Percentiles rank a stretch among this genome's conserved stretches.
Conservation (phyloP, 2,329 filamentous ascomycete genomes). For the Trichoderma sp. region DNA sequence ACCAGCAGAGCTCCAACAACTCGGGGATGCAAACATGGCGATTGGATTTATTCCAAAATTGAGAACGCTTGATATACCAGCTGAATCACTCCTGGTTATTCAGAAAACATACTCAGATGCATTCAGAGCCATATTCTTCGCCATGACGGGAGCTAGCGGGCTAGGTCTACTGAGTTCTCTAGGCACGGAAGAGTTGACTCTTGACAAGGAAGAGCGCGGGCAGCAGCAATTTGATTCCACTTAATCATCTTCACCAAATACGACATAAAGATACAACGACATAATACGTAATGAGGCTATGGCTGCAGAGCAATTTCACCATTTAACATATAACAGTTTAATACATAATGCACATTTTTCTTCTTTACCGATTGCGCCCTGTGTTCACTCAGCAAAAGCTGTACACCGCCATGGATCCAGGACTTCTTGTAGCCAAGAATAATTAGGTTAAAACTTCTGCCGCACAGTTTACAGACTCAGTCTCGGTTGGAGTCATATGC, state of each 20-base stretch:
- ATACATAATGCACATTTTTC: background rate
- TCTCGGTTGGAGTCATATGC: background rate
- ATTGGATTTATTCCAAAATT: constrained; percentile 17
- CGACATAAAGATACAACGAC: background rate
- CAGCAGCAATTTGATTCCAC: background rate
- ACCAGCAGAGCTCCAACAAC: background rate
- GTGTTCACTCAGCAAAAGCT: background rate
- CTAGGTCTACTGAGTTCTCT: constrained; percentile 2
- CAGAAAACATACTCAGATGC: background rate
- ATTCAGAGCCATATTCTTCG: constrained; percentile 14
- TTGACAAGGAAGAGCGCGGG: constrained; percentile 2
- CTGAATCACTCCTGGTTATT: background rate
- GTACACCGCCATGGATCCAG: too few species aligned
- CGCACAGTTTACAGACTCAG: background rate
- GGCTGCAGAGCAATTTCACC: background rate
- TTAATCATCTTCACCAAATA: background rate
- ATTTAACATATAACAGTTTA: background rate
- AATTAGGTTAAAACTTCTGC: background rate
- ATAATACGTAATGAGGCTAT: background rate
- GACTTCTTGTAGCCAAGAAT: too few species aligned
- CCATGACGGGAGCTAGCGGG: background rate
- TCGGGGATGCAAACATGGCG: background rate
- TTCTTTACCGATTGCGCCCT: background rate
- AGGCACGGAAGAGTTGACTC: background rate
- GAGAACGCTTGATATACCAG: background rate